Base-by-base conservation (phyloP, 2,329 filamentous ascomycete species). In the Ophiostoma piceae region DNA sequence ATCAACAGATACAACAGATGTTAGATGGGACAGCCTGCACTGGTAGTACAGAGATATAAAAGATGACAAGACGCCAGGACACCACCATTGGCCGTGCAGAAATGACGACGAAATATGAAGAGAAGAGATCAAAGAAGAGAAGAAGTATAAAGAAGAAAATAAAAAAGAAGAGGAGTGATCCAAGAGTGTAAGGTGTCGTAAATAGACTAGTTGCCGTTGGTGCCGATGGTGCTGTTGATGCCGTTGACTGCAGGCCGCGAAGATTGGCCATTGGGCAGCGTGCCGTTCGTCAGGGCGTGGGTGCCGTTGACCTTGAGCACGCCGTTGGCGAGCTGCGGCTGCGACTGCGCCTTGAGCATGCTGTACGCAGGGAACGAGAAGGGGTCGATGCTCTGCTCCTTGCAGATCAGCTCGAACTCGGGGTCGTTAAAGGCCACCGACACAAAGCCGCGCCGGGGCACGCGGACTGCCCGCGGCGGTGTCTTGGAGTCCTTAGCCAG, bases 341-440 rank as follows among this genome's bases (percentile, higher is more conserved):
- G 77, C 5, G 82, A 79, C 69, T 79, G 77, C 5, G 82, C 79
- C 69, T 60, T 41, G 47, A 81, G 83, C 78, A 47, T 79, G 77
- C n/a, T 80, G 81, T 39, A 79, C 79, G 71, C 87, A 69, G 67
- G 88, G 80, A 77, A 69, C 1, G 57, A 32, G 9, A 43, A 7
- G 2, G 88, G 82, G 14, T 80, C 79, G 6, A 88, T 79, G n/a
- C 84, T 84, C 76, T 88, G 86, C 71, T 87, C 84, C 68, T 82
- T 78, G 75, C 84, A 87, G 22, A 88, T 77, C 41, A 80, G 80
- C 35, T 78, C 78, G 73, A 87, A 88, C 39, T 88, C 85, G 2
- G 86, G 83, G 67, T 89, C 87, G 64, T 84, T 80, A 7, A 84
- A 82, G 14, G 80, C 79, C 1, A 88, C 84, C 26, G 83, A 82